Base-by-base conservation (phyloP, 345 rosid genomes). In the Dimocarpus longan region DNA sequence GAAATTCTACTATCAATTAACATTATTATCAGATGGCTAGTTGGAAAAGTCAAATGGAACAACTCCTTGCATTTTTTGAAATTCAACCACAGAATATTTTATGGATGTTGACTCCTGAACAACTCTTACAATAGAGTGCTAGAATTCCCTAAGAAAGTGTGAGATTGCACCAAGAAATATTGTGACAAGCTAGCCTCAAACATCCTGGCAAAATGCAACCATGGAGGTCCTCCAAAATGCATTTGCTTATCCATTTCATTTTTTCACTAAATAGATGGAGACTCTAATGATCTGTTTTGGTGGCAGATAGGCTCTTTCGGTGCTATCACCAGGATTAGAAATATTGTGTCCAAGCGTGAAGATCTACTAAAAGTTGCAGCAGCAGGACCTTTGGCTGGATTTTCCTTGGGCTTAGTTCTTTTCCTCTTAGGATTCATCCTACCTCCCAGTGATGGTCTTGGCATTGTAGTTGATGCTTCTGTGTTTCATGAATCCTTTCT, bases 251-350 rank as follows among this genome's bases (percentile, higher is more conserved):
- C 46, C 79, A 48, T 66, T 24, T 57, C 15, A 32, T 32, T 1
- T 52, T 70, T 28, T 46, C 13, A 48, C 6, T 52, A 44, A 10
- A 10, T 54, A 16, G 37, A 12, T 48, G 62, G 24, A 42, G 82
- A 75, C 22, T 76, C 88, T 88, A 78, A 81, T 85, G 84, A 78
- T 69, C 79, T 81, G 74, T 79, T 80, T 90, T 84, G 90, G 77
- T 86, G 92, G 95, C 97, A 95, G 98, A 92, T 92, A 92, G 98
- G 98, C 85, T 95, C 97, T 75, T 95, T 93, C 83, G 99, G 99
- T 81, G 95, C 96, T 73, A 92, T 93, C 78, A 93, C 99, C 39
- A 91, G 99, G 84, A 92, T 93, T 39, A 85, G 78, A 80, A 95
- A 85, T 76, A 95, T 93, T 46, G 97, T 95, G 12, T 66, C 91